Base-by-base conservation (phyloP, 2,329 filamentous ascomycete genomes). In the Talaromyces albobiverticillius region DNA sequence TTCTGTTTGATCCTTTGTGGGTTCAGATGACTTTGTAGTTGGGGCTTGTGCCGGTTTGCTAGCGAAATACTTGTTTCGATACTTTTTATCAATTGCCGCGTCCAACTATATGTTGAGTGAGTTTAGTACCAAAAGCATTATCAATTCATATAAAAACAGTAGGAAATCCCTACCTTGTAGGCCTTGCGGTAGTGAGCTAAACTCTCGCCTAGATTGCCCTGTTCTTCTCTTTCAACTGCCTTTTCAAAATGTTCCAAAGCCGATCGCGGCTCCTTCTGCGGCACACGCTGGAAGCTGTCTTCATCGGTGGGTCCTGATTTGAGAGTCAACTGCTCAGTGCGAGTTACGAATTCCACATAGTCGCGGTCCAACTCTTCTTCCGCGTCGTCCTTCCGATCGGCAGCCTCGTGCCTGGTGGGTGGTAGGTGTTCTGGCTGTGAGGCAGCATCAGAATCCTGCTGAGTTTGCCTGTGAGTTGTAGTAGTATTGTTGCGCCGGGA, bases 201-300 rank as follows among this genome's bases (percentile, higher is more conserved):
- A 67, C 93, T 97, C 59, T 97, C 93, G 4, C 92, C 91, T 48
- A 97, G 78, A 59, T 84, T 94, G 0, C 94, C 94, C 63, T 88
- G 83, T 0, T 81, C 82, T 73, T 99, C 94, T 70, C 86, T 91
- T 72, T 95, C 88, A 53, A 96, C 92, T 3, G 93, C 94, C 67
- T 83, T 84, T 69, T 97, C 94, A 64, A 94, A 97, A 70, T 96
- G 89, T 63, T 97, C 94, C 14, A 99, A 74, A 0, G 94, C 94
- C 10, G 92, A 89, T 20, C 78, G 76, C 4, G 88, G 88, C 61
- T 87, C 82, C 20, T 61, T 64, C 46, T 60, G 58, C 13, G 64
- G 57, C 4, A 57, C 53, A 7, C 60, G 59, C 16, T 64, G 66
- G 43, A 76, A 76, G 4, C 62, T 64, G 61, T 76, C 74, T 16